Percentiles rank a stretch among this genome's conserved stretches.
Conservation (phyloP, 495 filamentous ascomycete species). For the Penicillium robsamsonii region DNA sequence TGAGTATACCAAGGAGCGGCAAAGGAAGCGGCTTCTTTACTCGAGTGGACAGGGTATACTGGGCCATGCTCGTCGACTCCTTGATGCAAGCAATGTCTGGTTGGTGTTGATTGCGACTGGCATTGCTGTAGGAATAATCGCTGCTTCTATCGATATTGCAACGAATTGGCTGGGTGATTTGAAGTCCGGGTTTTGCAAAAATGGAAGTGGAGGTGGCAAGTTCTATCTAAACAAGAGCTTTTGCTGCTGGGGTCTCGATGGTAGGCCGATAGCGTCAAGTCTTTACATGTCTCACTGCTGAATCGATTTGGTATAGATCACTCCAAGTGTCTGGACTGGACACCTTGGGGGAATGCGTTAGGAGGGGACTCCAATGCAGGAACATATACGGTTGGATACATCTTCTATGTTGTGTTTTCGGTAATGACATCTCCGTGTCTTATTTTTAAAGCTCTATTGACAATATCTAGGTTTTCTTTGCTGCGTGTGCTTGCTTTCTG, state of each 20-base stretch:
- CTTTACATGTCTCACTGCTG: not conserved
- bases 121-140: constrained; percentile 76
- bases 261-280: constrained; percentile 32
- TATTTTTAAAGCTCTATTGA: constrained; percentile 22
- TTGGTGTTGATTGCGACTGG: constrained; percentile 77
- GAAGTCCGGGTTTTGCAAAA: constrained; percentile 86
- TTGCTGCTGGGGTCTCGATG: constrained; percentile 89
- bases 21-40: constrained; percentile 73
- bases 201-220: constrained; percentile 67
- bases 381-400: constrained; percentile 76
- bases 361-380: constrained; percentile 63
- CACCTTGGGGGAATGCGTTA: constrained; percentile 75
- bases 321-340: constrained; percentile 80
- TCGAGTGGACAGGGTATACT: constrained; percentile 67
- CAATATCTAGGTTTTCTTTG: constrained; percentile 67
- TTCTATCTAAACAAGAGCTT: constrained; percentile 91
- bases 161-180: constrained; percentile 93
- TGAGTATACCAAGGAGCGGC: constrained; percentile 95
- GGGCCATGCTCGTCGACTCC: constrained; percentile 66
- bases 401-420: constrained; percentile 79
- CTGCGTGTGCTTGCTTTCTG: constrained; percentile 70
- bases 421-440: constrained; percentile 46
- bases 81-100: constrained; percentile 91
- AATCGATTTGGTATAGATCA: constrained; percentile 43
- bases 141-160: constrained; percentile 86